phyloP scores from a whole-genome alignment of 2,329 filamentous ascomycete genomes.

The Colletotrichum sp. region DNA sequence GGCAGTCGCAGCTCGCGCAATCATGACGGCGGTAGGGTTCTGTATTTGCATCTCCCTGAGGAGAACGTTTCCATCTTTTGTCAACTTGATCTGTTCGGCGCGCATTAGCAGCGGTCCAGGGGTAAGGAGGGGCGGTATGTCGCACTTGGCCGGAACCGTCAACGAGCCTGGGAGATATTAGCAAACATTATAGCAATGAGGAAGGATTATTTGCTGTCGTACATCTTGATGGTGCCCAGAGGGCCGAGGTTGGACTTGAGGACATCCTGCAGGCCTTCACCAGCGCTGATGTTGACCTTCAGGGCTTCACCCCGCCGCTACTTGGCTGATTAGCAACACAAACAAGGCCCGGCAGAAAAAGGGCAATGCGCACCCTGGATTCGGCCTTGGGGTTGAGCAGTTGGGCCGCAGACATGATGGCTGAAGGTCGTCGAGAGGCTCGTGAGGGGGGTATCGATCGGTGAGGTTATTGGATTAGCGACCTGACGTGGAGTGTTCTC shows the following conservation, averaged over 20 bases:
- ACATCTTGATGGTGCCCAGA: constrained; percentile 96
- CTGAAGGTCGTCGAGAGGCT: constrained; percentile 15
- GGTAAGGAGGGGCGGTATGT: constrained; percentile 19
- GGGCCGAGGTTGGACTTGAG: constrained; percentile 96
- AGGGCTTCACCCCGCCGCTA: constrained; percentile 97
- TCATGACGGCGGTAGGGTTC: constrained; percentile 94
- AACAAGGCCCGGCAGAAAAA: constrained; percentile 25
- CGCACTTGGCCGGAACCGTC: constrained; percentile 72
- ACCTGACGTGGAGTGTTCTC: constrained; percentile 20
- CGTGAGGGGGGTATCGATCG: constrained; percentile 15
- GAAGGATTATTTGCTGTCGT: constrained; percentile 13
- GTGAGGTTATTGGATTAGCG: constrained; percentile 17
- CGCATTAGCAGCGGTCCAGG: constrained; percentile 10
- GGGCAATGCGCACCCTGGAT: constrained; percentile 74
- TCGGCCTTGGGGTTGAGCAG: constrained; percentile 99
- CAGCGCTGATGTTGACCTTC: constrained; percentile 94
- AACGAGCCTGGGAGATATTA: constrained; percentile 58
- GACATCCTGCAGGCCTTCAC: constrained; percentile 92
- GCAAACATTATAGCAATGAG: constrained; percentile 14
- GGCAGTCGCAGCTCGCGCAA: constrained; percentile 84
- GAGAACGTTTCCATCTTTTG: constrained; percentile 95
- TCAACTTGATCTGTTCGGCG: constrained; percentile 83
- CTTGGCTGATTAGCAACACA: constrained; percentile 44
- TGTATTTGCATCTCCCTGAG: constrained; percentile 89
- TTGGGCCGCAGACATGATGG: constrained; percentile 90